These are phyloP conservation scores for Podila epigama DNA, from an alignment of 192 early-diverging fungal genomes.

Conservation along the genomic window DNA sequence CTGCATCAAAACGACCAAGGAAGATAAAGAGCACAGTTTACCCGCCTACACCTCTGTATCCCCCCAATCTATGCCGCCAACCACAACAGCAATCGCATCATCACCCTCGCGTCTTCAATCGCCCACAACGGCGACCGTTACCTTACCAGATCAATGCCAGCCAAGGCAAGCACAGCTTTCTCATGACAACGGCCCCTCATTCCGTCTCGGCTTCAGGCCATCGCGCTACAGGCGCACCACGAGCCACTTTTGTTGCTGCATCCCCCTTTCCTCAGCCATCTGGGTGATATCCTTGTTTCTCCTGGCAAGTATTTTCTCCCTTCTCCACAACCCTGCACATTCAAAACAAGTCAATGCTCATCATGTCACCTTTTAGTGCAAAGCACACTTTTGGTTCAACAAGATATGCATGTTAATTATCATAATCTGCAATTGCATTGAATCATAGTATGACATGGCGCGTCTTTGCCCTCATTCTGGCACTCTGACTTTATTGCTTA, in stretches of 20 bases:
- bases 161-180: neutral
- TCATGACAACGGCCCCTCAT: neutral
- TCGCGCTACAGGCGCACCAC: neutral
- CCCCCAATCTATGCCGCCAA: too few relatives aligned
- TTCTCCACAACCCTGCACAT: neutral
- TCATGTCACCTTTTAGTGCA: neutral
- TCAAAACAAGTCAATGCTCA: neutral
- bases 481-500: neutral
- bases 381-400: too few relatives aligned
- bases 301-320: constrained; percentile 4
- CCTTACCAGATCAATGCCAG: too few relatives aligned
- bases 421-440: too few relatives aligned
- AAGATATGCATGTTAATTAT: too few relatives aligned
- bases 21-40: too few relatives aligned
- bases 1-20: neutral
- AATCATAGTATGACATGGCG: too few relatives aligned
- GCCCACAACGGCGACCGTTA: too few relatives aligned
- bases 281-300: constrained; percentile 15
- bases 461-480: neutral
- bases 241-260: constrained; percentile 22
- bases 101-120: neutral
- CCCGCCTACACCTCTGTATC: too few relatives aligned
- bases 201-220: neutral
- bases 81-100: too few relatives aligned
- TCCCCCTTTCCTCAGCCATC: constrained; percentile 12